phyloP scores from a whole-genome alignment of 495 filamentous ascomycete species.

The Darksidea phi region DNA sequence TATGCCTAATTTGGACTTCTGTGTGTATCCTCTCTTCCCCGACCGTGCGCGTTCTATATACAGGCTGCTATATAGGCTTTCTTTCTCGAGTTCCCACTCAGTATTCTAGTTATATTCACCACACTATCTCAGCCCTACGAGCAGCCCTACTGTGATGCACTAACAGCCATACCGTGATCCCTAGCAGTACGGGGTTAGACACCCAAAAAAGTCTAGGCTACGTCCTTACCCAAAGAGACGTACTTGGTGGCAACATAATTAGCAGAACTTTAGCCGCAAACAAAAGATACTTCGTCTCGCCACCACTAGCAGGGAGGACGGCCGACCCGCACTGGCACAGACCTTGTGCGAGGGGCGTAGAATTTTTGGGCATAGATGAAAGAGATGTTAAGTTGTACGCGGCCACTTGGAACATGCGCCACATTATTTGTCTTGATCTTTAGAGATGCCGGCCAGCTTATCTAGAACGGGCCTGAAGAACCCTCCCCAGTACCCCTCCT shows the following conservation, averaged over 20 bases:
- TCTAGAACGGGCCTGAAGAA: slow-evolving; percentile 25
- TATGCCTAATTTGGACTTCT: no score
- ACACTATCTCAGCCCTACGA: not conserved
- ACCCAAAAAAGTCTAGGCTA: not conserved
- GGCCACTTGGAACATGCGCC: no score
- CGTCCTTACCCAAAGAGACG: not conserved
- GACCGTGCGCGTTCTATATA: no score
- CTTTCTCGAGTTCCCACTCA: no score
- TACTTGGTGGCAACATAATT: not conserved
- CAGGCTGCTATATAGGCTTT: no score
- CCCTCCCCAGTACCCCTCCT: slow-evolving; percentile 26
- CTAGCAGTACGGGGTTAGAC: not conserved
- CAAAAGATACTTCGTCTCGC: slow-evolving; percentile 1
- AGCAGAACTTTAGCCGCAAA: not conserved
- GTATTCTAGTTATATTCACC: not conserved
- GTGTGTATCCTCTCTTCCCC: no score
- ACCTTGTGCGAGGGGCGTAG: not conserved
- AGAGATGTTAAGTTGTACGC: no score
- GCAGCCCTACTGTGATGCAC: not conserved
- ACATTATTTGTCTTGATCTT: not conserved
- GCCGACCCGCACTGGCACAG: not conserved
- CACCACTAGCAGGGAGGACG: not conserved
- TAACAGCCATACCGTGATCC: no score
- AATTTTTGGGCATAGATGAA: no score
- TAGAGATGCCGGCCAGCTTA: slow-evolving; percentile 11